Evolutionary conservation across 192 early-diverging fungal genomes (phyloP).

Genomic region (Cladochytrium replicatum): DNA sequence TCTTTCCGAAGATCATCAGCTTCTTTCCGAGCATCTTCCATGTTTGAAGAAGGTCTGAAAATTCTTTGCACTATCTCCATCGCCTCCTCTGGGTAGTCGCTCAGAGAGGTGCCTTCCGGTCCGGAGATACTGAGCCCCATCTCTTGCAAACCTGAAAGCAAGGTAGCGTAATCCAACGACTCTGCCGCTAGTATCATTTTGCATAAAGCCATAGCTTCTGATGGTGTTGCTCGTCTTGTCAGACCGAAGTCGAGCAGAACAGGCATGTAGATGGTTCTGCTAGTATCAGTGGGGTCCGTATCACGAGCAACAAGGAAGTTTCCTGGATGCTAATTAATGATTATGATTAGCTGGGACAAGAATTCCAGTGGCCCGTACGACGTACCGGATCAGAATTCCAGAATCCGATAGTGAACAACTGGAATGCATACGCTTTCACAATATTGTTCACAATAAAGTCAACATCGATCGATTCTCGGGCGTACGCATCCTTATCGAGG

Average conservation of each 20-base stretch:
- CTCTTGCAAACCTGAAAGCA: slow-evolving; percentile 17
- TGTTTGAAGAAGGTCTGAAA: background rate
- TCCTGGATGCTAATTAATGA: background rate
- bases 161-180: slow-evolving; percentile 15
- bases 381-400: slow-evolving; percentile 16
- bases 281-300: background rate
- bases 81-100: slow-evolving; percentile 11
- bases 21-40: slow-evolving; percentile 6
- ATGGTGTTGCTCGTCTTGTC: slow-evolving; percentile 15
- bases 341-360: background rate
- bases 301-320: slow-evolving; percentile 13
- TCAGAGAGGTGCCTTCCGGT: no score
- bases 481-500: slow-evolving; percentile 1
- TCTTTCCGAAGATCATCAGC: slow-evolving; percentile 3
- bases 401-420: slow-evolving; percentile 15
- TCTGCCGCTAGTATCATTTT: slow-evolving; percentile 14
- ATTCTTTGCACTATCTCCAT: slow-evolving; percentile 19
- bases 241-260: slow-evolving; percentile 24
- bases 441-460: slow-evolving; percentile 8
- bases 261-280: background rate
- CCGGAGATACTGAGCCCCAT: slow-evolving; percentile 14
- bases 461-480: slow-evolving; percentile 2
- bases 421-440: slow-evolving; percentile 18
- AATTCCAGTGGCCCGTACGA: slow-evolving; percentile 1
- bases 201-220: slow-evolving; percentile 14